These are phyloP conservation scores for Colletotrichum lentis DNA, from an alignment of 2,329 filamentous ascomycete genomes.

Conservation along the genomic window DNA sequence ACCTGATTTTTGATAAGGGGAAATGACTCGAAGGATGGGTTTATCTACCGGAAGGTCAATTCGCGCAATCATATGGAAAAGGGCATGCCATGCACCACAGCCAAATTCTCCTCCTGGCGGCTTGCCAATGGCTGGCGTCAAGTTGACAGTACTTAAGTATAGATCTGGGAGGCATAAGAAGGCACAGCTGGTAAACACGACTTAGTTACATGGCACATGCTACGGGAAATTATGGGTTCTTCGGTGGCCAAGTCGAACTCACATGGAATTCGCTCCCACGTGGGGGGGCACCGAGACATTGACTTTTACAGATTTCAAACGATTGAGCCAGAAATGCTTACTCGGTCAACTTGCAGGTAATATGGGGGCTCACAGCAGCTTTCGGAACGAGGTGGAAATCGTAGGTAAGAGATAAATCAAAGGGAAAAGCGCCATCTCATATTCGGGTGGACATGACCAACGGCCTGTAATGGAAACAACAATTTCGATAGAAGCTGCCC, in stretches of 20 bases:
- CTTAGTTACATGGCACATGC: neutral
- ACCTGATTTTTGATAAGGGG: neutral
- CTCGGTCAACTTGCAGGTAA: neutral
- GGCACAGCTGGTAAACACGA: neutral
- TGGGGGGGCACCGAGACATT: conserved; percentile 20
- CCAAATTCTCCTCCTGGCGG: neutral
- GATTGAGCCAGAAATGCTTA: neutral
- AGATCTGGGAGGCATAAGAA: neutral
- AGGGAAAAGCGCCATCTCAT: neutral
- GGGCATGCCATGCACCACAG: neutral
- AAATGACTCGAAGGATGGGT: neutral
- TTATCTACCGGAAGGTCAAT: neutral
- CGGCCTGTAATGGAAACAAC: neutral
- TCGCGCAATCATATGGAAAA: neutral
- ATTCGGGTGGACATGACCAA: neutral
- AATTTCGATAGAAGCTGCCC: neutral
- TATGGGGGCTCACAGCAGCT: neutral
- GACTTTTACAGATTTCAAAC: conserved; percentile 1
- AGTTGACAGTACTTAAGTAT: neutral
- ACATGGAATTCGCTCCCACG: conserved; percentile 31
- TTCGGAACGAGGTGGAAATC: neutral
- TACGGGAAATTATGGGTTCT: neutral
- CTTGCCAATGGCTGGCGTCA: neutral
- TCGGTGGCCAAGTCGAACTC: conserved; percentile 8
- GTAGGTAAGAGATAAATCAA: neutral